Percentiles rank a stretch among this genome's conserved stretches.
These are phyloP conservation scores for Avena eriantha DNA, from an alignment of 176 grass and related monocot species.

Conservation along the genomic window DNA sequence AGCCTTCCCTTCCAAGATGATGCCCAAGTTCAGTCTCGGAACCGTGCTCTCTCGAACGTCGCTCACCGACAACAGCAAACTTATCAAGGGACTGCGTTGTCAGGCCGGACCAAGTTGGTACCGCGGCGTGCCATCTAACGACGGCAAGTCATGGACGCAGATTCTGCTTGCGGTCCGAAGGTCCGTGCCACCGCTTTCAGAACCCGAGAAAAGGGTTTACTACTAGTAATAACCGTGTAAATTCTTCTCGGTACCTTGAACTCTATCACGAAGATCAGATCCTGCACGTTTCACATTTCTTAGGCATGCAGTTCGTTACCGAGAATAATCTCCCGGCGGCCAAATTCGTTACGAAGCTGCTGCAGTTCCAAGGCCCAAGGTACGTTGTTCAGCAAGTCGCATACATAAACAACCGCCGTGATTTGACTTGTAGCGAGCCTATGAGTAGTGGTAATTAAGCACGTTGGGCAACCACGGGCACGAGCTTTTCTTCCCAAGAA, in stretches of 20 bases:
- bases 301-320: not conserved
- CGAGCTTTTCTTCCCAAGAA: not conserved
- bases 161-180: not conserved
- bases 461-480: not conserved
- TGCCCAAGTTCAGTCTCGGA: not conserved
- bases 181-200: not conserved
- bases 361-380: not conserved
- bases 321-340: not conserved
- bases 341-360: not conserved
- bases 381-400: not conserved
- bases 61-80: not conserved
- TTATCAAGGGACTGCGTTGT: not conserved
- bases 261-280: not conserved
- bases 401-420: not conserved
- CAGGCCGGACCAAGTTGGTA: too few relatives aligned
- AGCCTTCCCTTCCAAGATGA: conserved; percentile 13
- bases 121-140: too few relatives aligned
- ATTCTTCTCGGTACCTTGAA: not conserved
- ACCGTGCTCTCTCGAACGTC: not conserved
- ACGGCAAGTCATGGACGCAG: too few relatives aligned
- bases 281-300: not conserved
- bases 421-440: too few relatives aligned
- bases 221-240: not conserved
- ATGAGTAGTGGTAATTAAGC: not conserved
- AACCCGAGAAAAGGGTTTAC: not conserved